Evolutionary conservation across 2,329 filamentous ascomycete species (phyloP), one percentile per base, ranked within the genome.

Genomic region (Aspergillus piperis): DNA sequence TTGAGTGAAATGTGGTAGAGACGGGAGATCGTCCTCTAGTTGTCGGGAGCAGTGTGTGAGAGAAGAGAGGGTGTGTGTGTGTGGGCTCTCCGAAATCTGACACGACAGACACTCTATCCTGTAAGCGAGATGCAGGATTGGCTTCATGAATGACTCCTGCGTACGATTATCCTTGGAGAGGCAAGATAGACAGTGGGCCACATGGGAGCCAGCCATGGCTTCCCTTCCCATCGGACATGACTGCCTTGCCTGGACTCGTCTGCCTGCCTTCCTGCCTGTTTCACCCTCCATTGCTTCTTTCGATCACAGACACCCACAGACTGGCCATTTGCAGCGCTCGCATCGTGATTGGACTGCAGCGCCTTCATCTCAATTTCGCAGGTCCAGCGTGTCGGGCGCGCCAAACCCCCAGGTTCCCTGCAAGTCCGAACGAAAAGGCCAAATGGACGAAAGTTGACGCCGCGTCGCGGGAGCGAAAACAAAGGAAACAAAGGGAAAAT

Each of bases 11-110:
- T 52, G 49, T 57, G 48, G 55, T 21, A 39, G 23, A 44, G 55
- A 56, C 63, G 64, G 64, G 62, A 67, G 66, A 68, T 68, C 63
- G 58, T 60, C 63, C 44, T 56, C 63, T 68, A 67, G 63, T 39
- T 36, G 41, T 36, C 32, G 32, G 32, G 32, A 36, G 32, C 32
- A 36, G 32, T 36, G 32, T 36, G 32, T 36, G 32, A 36, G 32
- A 36, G 32, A 6, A 38, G 19, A 3, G 27, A 19, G 10, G 10
- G 25, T 6, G 25, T 30, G 25, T 32, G 25, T 32, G 15, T 27
- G 54, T 50, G 32, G 32, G 32, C 41, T 38, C 21, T 51, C 17
- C 17, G 36, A 27, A 47, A 50, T 25, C 30, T 27, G 55, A 23
- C 56, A 51, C 50, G 56, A 52, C 27, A 6, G 25, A 53, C 38